Evolutionary conservation across 495 filamentous ascomycete species (phyloP).

Genomic region (Xylaria scruposa): DNA sequence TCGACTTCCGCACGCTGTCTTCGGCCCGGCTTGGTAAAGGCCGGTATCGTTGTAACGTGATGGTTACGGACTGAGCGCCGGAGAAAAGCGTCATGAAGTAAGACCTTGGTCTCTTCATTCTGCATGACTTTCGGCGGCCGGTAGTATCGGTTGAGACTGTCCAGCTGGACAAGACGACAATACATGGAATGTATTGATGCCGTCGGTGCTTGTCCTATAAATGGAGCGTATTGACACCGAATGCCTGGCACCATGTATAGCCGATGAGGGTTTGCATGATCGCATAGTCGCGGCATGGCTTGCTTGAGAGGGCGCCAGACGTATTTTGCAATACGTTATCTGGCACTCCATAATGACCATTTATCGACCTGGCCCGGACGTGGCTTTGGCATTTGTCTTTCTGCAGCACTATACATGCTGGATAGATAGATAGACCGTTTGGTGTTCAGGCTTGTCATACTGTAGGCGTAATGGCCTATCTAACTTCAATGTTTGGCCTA

Average conservation of each 20-base stretch:
- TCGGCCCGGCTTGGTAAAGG: no score
- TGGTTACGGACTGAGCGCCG: neutral
- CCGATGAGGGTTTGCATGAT: neutral
- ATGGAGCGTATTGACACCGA: neutral
- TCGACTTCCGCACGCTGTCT: neutral
- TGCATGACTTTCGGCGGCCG: neutral
- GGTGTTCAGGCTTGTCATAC: neutral
- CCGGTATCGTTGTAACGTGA: neutral
- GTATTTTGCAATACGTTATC: neutral
- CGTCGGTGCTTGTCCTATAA: neutral
- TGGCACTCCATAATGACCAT: neutral
- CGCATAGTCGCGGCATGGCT: neutral
- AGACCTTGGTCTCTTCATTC: neutral
- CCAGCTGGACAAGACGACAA: neutral
- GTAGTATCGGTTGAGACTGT: neutral
- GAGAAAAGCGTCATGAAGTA: neutral
- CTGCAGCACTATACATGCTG: neutral
- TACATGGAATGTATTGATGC: neutral
- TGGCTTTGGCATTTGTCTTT: no score
- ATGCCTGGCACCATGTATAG: neutral
- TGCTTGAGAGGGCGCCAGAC: neutral
- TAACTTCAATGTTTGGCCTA: neutral
- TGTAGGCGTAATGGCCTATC: neutral
- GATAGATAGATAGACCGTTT: neutral
- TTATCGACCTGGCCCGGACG: neutral